phyloP scores from a whole-genome alignment of 2,329 filamentous ascomycete genomes.

The Colletotrichum filicis region DNA sequence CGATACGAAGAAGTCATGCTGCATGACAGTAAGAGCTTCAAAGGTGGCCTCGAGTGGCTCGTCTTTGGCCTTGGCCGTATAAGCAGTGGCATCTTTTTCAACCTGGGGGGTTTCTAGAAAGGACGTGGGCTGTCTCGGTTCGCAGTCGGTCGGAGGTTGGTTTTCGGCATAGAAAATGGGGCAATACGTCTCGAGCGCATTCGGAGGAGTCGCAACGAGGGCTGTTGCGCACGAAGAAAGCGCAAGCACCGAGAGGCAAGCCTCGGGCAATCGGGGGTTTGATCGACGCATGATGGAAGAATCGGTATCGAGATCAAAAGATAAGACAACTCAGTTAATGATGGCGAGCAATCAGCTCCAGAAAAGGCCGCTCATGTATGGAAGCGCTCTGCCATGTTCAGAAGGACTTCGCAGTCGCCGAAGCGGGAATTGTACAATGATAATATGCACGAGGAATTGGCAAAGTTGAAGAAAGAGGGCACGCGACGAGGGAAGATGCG shows the following conservation, averaged over 20 bases:
- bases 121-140: slow-evolving; percentile 12
- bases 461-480: not conserved
- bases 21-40: slow-evolving; percentile 78
- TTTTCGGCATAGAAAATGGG: slow-evolving; percentile 34
- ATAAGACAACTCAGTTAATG: not conserved
- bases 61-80: slow-evolving; percentile 29
- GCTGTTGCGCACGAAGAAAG: not conserved
- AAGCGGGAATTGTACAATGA: not conserved
- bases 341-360: slow-evolving; percentile 29
- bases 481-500: not conserved
- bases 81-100: not conserved
- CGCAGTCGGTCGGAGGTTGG: slow-evolving; percentile 28
- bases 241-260: slow-evolving; percentile 20
- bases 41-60: slow-evolving; percentile 62
- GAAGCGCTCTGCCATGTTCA: slow-evolving; percentile 34
- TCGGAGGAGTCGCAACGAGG: slow-evolving; percentile 15
- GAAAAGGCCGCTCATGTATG: slow-evolving; percentile 27
- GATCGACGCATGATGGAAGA: slow-evolving; percentile 17
- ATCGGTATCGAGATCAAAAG: not conserved
- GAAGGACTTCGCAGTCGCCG: slow-evolving; percentile 7
- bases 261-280: not conserved
- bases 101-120: slow-evolving; percentile 20
- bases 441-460: not conserved
- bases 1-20: slow-evolving; percentile 79
- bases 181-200: slow-evolving; percentile 27